A percentile compares a stretch with the other conserved stretches of the same genome.
Conservation (phyloP, 768 basidiomycete species). For the Suillus fuscotomentosus region DNA sequence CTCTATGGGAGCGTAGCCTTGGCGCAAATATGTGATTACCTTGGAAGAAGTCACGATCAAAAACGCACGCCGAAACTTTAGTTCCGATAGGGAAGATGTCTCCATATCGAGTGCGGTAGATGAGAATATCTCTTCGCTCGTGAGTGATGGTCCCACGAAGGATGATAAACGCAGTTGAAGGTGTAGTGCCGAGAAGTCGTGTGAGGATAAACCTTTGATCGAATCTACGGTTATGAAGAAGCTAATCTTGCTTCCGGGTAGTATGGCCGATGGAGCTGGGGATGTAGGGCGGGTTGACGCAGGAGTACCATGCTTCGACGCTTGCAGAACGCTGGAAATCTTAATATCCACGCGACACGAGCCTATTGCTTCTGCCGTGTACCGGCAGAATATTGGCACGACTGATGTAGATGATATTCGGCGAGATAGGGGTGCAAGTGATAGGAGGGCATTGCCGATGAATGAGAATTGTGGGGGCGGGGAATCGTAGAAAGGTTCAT, state of each 20-base stretch:
- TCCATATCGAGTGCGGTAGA: constrained; percentile 77
- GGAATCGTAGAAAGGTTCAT: constrained; percentile 90
- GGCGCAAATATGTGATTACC: constrained; percentile 67
- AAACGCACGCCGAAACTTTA: constrained; percentile 83
- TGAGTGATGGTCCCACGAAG: constrained; percentile 68
- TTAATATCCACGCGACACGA: constrained; percentile 88
- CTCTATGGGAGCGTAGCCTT: constrained; percentile 83
- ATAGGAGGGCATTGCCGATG: constrained; percentile 83
- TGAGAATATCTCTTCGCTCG: constrained; percentile 80
- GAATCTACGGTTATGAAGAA: constrained; percentile 86
- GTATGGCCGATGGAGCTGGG: constrained; percentile 64
- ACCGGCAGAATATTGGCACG: constrained; percentile 89
- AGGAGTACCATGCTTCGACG: constrained; percentile 60
- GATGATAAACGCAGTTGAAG: constrained; percentile 87
- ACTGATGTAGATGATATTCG: constrained; percentile 70
- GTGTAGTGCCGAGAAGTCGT: constrained; percentile 85
- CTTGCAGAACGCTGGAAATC: constrained; percentile 64
- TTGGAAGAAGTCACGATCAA: constrained; percentile 74
- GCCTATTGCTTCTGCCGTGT: constrained; percentile 94
- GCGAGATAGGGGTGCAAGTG: constrained; percentile 78
- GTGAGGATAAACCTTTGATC: constrained; percentile 85
- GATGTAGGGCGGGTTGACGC: constrained; percentile 75
- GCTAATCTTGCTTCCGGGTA: constrained; percentile 75
- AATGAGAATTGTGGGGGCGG: constrained; percentile 90
- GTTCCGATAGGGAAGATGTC: constrained; percentile 64